These are phyloP conservation scores for Tricholoma sp. DNA, from an alignment of 768 basidiomycete genomes.

Conservation along the genomic window DNA sequence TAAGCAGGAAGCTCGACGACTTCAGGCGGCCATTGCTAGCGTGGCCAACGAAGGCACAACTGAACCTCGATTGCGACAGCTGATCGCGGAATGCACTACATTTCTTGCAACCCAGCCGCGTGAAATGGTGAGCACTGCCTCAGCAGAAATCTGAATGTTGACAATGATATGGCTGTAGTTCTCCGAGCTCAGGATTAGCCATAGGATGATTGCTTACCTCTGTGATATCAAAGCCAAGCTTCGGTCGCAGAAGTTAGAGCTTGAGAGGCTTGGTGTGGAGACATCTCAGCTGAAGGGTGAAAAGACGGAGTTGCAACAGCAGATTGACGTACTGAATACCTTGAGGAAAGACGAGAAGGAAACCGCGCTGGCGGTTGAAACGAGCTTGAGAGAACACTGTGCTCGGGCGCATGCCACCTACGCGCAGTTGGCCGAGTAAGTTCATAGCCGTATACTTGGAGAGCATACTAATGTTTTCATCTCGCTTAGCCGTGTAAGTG, in stretches of 20 bases:
- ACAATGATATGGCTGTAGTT: constrained; percentile 28
- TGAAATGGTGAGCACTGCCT: constrained; percentile 33
- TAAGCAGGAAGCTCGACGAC: constrained; percentile 41
- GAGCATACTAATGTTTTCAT: background rate
- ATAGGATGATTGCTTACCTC: constrained; percentile 45
- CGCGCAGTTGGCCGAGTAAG: constrained; percentile 36
- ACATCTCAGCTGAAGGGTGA: constrained; percentile 28
- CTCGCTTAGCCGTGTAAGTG: constrained; percentile 27
- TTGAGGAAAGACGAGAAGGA: constrained; percentile 46
- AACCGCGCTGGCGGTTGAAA: constrained; percentile 45
- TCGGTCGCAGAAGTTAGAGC: constrained; percentile 26
- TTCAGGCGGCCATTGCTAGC: constrained; percentile 48
- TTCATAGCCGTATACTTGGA: constrained; percentile 8
- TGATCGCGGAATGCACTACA: constrained; percentile 45
- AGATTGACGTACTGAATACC: constrained; percentile 35
- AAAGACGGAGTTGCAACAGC: constrained; percentile 28
- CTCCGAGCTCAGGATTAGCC: constrained; percentile 44
- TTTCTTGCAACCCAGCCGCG: constrained; percentile 44
- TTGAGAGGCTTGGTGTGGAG: constrained; percentile 27
- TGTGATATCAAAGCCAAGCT: constrained; percentile 42
- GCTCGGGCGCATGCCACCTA: constrained; percentile 40
- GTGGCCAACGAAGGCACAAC: constrained; percentile 55
- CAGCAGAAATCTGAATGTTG: constrained; percentile 1
- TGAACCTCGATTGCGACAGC: constrained; percentile 40
- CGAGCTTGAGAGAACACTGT: constrained; percentile 48